Base-by-base conservation (phyloP, 495 filamentous ascomycete genomes). In the Annulohypoxylon bovei region DNA sequence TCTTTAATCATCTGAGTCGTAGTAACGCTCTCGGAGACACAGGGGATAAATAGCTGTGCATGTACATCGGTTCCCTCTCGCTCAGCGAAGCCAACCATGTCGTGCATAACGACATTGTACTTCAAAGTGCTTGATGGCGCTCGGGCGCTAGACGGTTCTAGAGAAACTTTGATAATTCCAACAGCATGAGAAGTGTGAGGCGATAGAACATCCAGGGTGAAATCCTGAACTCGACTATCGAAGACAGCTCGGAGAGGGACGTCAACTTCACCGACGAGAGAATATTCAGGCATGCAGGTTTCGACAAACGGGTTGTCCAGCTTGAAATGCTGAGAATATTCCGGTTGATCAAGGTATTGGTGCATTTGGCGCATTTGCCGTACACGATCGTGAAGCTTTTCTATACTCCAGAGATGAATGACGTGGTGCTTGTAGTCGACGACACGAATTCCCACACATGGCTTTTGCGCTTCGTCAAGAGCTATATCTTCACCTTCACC, bases 51-150 rank as follows among this genome's bases (percentile, higher is more conserved):
- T 23, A 99, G 86, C 80, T 98, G 96, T 1, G 94, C 94, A 80
- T 99, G 95, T 56, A 98, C 94, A 68, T 97, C 90, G 7, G 93
- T 95, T 3, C 95, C 95, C 81, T 99, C 95, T 67, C 94, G 89
- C 80, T 99, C 95, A 0, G 95, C 92, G 72, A 99, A 98, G 4
- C 95, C 95, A 44, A 95, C 80, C 89, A 99, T 90, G 72, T 98
- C 93, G 75, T 95, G 94, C 94, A 99, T 97, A 53, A 97, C 94
- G 23, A 98, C 93, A 72, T 98, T 99, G 81, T 98, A 99, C 76
- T 98, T 98, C 60, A 99, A 81, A 25, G 92, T 98, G 55, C 92
- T 93, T 7, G 92, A 91, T 27, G 95, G 95, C 23, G 95, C 93
- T 76, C 96, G 91, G 6, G 95, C 95, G 20, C 92, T 95, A 1